Evolutionary conservation across 2,329 filamentous ascomycete genomes (phyloP).

Genomic region (Sporothrix curviconia): DNA sequence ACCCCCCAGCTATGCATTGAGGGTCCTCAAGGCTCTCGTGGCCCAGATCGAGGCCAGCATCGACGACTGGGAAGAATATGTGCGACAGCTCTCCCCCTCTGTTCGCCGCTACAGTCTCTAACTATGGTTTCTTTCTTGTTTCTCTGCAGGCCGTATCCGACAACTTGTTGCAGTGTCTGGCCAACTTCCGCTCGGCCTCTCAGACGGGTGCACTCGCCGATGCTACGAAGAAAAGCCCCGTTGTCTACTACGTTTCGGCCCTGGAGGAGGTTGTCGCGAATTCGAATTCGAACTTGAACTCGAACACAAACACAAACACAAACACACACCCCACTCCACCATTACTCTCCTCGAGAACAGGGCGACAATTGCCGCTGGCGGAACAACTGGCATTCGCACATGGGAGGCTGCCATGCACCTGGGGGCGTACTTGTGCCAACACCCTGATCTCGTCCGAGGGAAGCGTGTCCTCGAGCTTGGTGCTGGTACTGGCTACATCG

Average conservation of each 20-base stretch:
- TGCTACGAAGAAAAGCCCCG: slow-evolving; percentile 65
- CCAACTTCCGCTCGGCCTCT: slow-evolving; percentile 49
- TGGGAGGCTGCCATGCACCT: slow-evolving; percentile 77
- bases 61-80: slow-evolving; percentile 77
- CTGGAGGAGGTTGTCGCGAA: slow-evolving; percentile 18
- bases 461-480: slow-evolving; percentile 66
- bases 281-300: too few species aligned
- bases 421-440: slow-evolving; percentile 57
- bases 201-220: slow-evolving; percentile 44
- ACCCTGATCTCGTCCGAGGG: slow-evolving; percentile 38
- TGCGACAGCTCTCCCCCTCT: too few species aligned
- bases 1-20: slow-evolving; percentile 62
- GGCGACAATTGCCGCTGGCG: slow-evolving; percentile 60
- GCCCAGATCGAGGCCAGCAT: slow-evolving; percentile 66
- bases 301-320: slow-evolving; percentile 13
- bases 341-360: slow-evolving; percentile 64
- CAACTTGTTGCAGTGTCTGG: slow-evolving; percentile 64
- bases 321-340: slow-evolving; percentile 19
- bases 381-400: slow-evolving; percentile 70
- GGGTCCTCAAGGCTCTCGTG: slow-evolving; percentile 67
- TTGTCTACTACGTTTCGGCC: slow-evolving; percentile 58
- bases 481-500: slow-evolving; percentile 69
- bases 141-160: slow-evolving; percentile 71
- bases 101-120: not conserved
- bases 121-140: not conserved